A percentile compares a stretch with the other conserved stretches of the same genome.
Evolutionary conservation across 2,329 filamentous ascomycete species (phyloP).

Genomic region (Colletotrichum navitas): DNA sequence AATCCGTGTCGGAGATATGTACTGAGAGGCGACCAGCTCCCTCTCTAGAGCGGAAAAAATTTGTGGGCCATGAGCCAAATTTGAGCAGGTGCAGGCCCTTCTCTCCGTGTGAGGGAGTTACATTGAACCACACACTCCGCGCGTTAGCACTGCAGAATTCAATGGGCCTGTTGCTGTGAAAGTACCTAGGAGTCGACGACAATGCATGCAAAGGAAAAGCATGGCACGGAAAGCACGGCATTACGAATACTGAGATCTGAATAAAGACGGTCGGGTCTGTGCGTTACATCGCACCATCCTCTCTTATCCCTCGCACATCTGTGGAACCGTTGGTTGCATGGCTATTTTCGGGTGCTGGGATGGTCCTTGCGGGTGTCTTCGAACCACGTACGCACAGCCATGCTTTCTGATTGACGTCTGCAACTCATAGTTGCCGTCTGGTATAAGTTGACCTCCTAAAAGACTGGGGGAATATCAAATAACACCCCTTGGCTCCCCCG

Average conservation of each 20-base stretch:
- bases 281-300: conserved; percentile 21
- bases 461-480: conserved; percentile 16
- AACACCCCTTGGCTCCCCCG: not conserved
- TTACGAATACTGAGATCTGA: not conserved
- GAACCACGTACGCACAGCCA: conserved; percentile 16
- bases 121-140: conserved; percentile 19
- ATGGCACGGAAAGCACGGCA: not conserved
- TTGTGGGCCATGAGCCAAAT: conserved; percentile 8
- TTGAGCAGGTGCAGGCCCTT: not conserved
- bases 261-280: conserved; percentile 12
- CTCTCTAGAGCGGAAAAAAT: conserved; percentile 19
- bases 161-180: conserved; percentile 9
- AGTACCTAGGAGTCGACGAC: conserved; percentile 1
- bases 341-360: conserved; percentile 28
- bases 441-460: conserved; percentile 6
- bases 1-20: conserved; percentile 20
- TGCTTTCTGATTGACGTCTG: conserved; percentile 11
- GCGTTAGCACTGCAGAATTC: conserved; percentile 8
- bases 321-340: conserved; percentile 29
- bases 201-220: conserved; percentile 6
- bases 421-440: not conserved
- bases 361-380: conserved; percentile 25
- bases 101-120: not conserved
- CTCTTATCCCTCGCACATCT: conserved; percentile 1
- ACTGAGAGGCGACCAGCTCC: conserved; percentile 12